These are phyloP conservation scores for Dothistroma septosporum DNA, from an alignment of 2,329 filamentous ascomycete species.

Conservation along the genomic window DNA sequence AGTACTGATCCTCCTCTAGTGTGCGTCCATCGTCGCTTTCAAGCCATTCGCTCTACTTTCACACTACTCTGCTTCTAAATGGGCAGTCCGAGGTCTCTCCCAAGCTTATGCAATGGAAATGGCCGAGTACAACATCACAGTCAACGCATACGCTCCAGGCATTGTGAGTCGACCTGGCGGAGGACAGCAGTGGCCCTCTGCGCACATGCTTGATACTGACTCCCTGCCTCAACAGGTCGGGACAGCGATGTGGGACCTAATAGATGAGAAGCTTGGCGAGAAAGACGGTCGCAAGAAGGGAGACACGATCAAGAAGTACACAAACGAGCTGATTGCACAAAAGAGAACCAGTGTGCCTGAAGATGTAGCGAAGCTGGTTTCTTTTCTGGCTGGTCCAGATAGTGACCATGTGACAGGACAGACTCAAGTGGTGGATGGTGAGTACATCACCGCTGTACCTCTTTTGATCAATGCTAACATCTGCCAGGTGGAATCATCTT, in stretches of 20 bases:
- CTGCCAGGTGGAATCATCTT: slow-evolving; percentile 29
- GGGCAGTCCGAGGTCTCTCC: slow-evolving; percentile 62
- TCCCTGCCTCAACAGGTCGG: slow-evolving; percentile 38
- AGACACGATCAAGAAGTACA: slow-evolving; percentile 51
- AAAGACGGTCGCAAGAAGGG: slow-evolving; percentile 46
- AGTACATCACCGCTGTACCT: slow-evolving; percentile 35
- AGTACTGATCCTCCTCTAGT: slow-evolving; percentile 1
- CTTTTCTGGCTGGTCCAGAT: slow-evolving; percentile 57
- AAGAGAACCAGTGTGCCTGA: slow-evolving; percentile 57
- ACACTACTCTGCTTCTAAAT: slow-evolving; percentile 63
- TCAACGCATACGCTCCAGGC: slow-evolving; percentile 64
- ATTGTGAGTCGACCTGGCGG: slow-evolving; percentile 40
- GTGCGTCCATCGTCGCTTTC: slow-evolving; percentile 54
- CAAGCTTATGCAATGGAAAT: slow-evolving; percentile 65
- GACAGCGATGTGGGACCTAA: slow-evolving; percentile 65
- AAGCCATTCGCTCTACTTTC: slow-evolving; percentile 56
- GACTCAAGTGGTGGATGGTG: neutral
- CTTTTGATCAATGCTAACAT: slow-evolving; percentile 46
- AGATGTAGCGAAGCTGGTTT: slow-evolving; percentile 61
- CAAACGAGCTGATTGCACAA: slow-evolving; percentile 52
- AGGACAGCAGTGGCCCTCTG: neutral
- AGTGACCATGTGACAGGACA: slow-evolving; percentile 47
- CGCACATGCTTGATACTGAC: too few relatives aligned
- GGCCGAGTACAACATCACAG: slow-evolving; percentile 60
- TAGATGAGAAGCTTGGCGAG: slow-evolving; percentile 58